A percentile compares a stretch with the other conserved stretches of the same genome.
phyloP scores from a whole-genome alignment of 2,329 filamentous ascomycete genomes.

The Fusarium agapanthi region DNA sequence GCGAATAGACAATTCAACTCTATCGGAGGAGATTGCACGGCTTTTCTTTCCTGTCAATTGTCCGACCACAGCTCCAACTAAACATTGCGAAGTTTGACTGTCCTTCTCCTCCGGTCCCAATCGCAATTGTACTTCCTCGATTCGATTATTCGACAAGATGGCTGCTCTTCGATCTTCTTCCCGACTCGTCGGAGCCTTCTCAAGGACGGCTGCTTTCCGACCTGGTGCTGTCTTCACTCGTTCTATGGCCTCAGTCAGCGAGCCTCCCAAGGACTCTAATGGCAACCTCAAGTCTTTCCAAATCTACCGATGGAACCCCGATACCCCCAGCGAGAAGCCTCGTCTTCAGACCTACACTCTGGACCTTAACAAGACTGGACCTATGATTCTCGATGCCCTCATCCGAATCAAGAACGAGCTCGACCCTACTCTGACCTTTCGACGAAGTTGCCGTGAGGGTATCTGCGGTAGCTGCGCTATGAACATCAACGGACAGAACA shows the following conservation, averaged over 20 bases:
- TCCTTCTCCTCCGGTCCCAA: conserved; percentile 40
- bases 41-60: conserved; percentile 43
- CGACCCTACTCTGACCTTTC: conserved; percentile 95
- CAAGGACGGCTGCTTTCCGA: conserved; percentile 51
- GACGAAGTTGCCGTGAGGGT: conserved; percentile 94
- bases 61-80: conserved; percentile 27
- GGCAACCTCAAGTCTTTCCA: conserved; percentile 91
- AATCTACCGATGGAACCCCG: conserved; percentile 98
- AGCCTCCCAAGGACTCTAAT: conserved; percentile 69
- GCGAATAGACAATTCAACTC: conserved; percentile 34
- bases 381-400: conserved; percentile 96
- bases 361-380: conserved; percentile 98
- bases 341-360: conserved; percentile 94
- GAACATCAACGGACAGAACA: conserved; percentile 99
- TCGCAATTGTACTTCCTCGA: conserved; percentile 15
- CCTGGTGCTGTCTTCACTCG: conserved; percentile 56
- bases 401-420: conserved; percentile 99
- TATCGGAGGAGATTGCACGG: conserved; percentile 43
- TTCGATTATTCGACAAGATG: conserved; percentile 53
- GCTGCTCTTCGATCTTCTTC: conserved; percentile 69
- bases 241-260: conserved; percentile 64
- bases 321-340: conserved; percentile 90
- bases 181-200: conserved; percentile 60
- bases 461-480: conserved; percentile 99
- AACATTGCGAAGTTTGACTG: conserved; percentile 37